phyloP scores from a whole-genome alignment of 768 basidiomycete genomes.

The Mrakia frigida region DNA sequence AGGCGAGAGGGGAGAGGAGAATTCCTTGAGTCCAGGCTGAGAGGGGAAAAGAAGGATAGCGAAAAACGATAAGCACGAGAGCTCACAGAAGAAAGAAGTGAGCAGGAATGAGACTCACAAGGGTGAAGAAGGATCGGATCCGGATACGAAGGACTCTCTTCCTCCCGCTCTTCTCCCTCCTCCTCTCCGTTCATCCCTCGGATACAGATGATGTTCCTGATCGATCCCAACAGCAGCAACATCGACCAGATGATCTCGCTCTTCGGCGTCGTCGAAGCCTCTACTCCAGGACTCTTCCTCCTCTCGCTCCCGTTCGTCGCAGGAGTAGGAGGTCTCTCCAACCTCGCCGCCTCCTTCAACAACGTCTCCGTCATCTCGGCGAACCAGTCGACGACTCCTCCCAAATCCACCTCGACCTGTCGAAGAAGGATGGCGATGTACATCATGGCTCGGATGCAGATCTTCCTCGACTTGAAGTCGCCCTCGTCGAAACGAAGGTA shows the following conservation, averaged over 20 bases:
- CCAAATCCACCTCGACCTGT: slow-evolving; percentile 52
- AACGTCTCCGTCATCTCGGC: slow-evolving; percentile 57
- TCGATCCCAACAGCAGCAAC: slow-evolving; percentile 57
- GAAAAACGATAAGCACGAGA: background rate
- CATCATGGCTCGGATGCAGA: slow-evolving; percentile 69
- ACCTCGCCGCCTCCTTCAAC: slow-evolving; percentile 48
- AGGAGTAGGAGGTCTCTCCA: background rate
- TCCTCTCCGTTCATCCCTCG: slow-evolving; percentile 46
- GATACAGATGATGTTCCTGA: slow-evolving; percentile 53
- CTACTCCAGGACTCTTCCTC: background rate
- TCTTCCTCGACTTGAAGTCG: slow-evolving; percentile 59
- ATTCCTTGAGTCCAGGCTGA: slow-evolving; percentile 59
- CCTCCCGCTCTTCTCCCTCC: background rate
- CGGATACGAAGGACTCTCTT: slow-evolving; percentile 51
- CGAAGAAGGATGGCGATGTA: slow-evolving; percentile 61
- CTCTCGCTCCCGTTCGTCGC: slow-evolving; percentile 6
- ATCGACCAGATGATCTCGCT: slow-evolving; percentile 38
- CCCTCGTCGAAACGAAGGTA: slow-evolving; percentile 66
- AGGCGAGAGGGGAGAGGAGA: slow-evolving; percentile 48
- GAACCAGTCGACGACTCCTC: slow-evolving; percentile 60
- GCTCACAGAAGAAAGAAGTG: background rate
- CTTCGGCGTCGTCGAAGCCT: background rate
- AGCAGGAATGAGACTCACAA: slow-evolving; percentile 46
- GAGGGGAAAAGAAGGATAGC: background rate
- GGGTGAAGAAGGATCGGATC: slow-evolving; percentile 57